Conservation (phyloP, 805 yeast genomes). For the Metschnikowia koreensis region DNA sequence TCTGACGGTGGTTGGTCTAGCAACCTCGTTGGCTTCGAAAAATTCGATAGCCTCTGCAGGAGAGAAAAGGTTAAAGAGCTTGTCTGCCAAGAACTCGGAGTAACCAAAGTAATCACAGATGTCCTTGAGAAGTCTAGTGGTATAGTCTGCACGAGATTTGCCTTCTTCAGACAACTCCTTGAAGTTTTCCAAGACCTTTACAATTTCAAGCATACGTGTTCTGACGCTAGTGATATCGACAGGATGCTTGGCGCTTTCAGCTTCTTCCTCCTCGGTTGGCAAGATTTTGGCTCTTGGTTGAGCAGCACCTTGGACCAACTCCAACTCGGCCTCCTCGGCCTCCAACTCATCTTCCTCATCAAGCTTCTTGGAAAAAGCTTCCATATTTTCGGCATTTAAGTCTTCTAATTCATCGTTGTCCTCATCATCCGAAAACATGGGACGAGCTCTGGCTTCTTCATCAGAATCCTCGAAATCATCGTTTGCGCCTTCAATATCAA, state of each 20-base stretch:
- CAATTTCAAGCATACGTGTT: constrained; percentile 93
- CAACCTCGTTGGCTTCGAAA: constrained; percentile 96
- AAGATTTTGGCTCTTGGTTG: constrained; percentile 78
- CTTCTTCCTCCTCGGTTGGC: constrained; percentile 69
- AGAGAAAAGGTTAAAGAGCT: constrained; percentile 83
- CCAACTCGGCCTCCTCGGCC: constrained; percentile 50
- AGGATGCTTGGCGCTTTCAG: constrained; percentile 50
- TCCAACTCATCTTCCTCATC: constrained; percentile 56
- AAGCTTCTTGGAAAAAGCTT: constrained; percentile 64
- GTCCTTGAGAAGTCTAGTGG: constrained; percentile 74
- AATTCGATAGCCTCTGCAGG: constrained; percentile 98
- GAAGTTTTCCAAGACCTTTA: constrained; percentile 90
- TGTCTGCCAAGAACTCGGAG: constrained; percentile 87
- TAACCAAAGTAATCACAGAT: constrained; percentile 94
- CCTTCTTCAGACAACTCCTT: constrained; percentile 81
- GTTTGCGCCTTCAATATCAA: constrained; percentile 32
- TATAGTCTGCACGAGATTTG: constrained; percentile 79
- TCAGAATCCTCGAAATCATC: constrained; percentile 49
- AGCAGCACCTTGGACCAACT: constrained; percentile 47
- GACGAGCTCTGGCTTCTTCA: constrained; percentile 57
- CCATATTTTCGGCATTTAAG: constrained; percentile 80
- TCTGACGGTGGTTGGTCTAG: constrained; percentile 94
- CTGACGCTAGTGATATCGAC: constrained; percentile 79
- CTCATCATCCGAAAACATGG: constrained; percentile 79
- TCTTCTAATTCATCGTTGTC: constrained; percentile 55